These are phyloP conservation scores for Cyclocybe aegerita DNA, from an alignment of 768 basidiomycete genomes.

Conservation along the genomic window DNA sequence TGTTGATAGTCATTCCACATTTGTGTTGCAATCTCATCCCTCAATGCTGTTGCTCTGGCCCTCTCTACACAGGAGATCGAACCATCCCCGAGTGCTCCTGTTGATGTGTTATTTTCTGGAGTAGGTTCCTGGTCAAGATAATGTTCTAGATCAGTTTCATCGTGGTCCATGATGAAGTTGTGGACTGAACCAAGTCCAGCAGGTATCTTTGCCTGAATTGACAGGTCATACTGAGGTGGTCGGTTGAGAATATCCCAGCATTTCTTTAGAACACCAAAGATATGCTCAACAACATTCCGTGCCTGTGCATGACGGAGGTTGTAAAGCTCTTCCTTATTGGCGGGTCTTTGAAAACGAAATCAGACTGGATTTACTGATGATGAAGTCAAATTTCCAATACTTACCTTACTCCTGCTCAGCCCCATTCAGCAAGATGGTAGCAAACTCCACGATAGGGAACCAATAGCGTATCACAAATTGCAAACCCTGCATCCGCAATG, in stretches of 20 bases:
- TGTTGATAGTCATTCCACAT: slow-evolving; percentile 19
- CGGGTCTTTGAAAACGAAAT: too few relatives aligned
- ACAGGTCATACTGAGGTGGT: slow-evolving; percentile 15
- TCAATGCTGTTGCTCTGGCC: slow-evolving; percentile 3
- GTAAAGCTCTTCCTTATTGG: slow-evolving; percentile 22
- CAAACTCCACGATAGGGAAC: slow-evolving; percentile 34
- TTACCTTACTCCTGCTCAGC: slow-evolving; percentile 16
- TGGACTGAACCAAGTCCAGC: slow-evolving; percentile 20
- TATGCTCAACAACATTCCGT: slow-evolving; percentile 30
- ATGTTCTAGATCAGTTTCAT: slow-evolving; percentile 10
- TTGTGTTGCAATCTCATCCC: slow-evolving; percentile 12
- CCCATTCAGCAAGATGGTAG: slow-evolving; percentile 40
- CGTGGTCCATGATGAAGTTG: slow-evolving; percentile 20
- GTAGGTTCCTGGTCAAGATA: slow-evolving; percentile 1
- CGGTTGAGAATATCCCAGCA: slow-evolving; percentile 1
- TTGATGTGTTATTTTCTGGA: background rate
- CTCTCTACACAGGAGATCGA: slow-evolving; percentile 9
- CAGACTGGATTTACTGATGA: too few relatives aligned
- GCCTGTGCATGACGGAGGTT: slow-evolving; percentile 32
- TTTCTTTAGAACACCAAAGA: slow-evolving; percentile 29
- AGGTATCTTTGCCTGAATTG: slow-evolving; percentile 20
- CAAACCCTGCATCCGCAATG: slow-evolving; percentile 25
- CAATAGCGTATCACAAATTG: slow-evolving; percentile 31
- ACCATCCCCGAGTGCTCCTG: slow-evolving; percentile 6
- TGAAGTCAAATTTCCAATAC: background rate